Conservation (phyloP, 495 filamentous ascomycete species). For the Elaphomyces granulatus region DNA sequence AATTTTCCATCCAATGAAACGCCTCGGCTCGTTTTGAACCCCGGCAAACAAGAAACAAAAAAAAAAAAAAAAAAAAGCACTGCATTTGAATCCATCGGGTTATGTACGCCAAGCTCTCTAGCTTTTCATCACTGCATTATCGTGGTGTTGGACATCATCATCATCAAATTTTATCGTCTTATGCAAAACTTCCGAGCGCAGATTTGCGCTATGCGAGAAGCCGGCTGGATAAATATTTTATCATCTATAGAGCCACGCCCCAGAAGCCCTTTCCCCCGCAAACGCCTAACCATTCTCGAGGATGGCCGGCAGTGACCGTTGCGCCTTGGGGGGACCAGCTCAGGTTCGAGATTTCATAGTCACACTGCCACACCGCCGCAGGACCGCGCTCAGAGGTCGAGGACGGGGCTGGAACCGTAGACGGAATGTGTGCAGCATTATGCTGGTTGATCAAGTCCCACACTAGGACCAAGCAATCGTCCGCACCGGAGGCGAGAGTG, state of each 20-base stretch:
- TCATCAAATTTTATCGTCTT: not conserved
- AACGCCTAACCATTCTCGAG: slow-evolving; percentile 88
- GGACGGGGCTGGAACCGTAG: slow-evolving; percentile 26
- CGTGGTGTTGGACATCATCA: not conserved
- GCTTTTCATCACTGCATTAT: too few species aligned
- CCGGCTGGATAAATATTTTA: too few species aligned
- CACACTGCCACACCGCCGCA: slow-evolving; percentile 79
- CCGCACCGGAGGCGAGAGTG: slow-evolving; percentile 78
- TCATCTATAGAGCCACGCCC: slow-evolving; percentile 56
- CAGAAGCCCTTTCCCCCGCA: slow-evolving; percentile 83
- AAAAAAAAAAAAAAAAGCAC: not conserved
- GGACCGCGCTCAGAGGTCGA: slow-evolving; percentile 44
- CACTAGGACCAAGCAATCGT: slow-evolving; percentile 78
- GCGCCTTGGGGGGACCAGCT: slow-evolving; percentile 81
- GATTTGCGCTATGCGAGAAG: too few species aligned
- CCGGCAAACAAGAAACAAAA: not conserved
- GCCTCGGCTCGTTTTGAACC: too few species aligned
- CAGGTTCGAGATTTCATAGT: slow-evolving; percentile 90
- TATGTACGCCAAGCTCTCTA: too few species aligned
- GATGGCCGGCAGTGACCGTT: slow-evolving; percentile 44
- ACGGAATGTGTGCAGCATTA: slow-evolving; percentile 35
- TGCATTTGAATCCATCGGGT: not conserved
- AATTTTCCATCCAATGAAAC: too few species aligned
- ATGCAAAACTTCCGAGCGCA: too few species aligned
- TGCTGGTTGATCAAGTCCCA: slow-evolving; percentile 81